A percentile compares a stretch with the other conserved stretches of the same genome.
Evolutionary conservation across 2,329 filamentous ascomycete species (phyloP).

Genomic region (Aureobasidium uvarum): DNA sequence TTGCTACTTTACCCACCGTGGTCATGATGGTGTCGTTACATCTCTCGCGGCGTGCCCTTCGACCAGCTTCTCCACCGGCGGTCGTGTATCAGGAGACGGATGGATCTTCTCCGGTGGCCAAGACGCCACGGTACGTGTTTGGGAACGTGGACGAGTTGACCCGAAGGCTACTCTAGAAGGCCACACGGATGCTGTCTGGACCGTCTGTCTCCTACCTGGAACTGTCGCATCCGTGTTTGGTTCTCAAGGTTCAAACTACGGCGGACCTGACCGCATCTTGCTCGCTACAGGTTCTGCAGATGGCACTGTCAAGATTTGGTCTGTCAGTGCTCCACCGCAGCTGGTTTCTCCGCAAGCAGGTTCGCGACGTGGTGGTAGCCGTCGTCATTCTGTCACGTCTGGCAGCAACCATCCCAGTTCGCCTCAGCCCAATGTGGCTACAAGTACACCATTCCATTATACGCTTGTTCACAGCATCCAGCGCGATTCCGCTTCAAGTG

Average conservation of each 20-base stretch:
- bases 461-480: conserved; percentile 84
- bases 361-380: conserved; percentile 69
- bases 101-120: conserved; percentile 99
- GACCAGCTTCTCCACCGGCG: conserved; percentile 84
- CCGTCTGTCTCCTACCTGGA: conserved; percentile 84
- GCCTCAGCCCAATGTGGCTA: conserved; percentile 84
- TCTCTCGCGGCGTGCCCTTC: conserved; percentile 83
- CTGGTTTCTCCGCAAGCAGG: conserved; percentile 75
- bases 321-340: conserved; percentile 86
- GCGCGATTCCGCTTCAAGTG: conserved; percentile 49
- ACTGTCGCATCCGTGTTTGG: conserved; percentile 80
- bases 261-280: conserved; percentile 78
- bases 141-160: conserved; percentile 92
- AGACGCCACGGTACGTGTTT: conserved; percentile 88
- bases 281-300: conserved; percentile 91
- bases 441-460: conserved; percentile 80
- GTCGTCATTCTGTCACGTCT: conserved; percentile 89
- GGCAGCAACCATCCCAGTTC: conserved; percentile 88
- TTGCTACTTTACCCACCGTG: conserved; percentile 92
- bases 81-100: conserved; percentile 83
- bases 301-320: conserved; percentile 89
- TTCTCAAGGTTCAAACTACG: conserved; percentile 61
- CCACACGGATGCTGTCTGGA: conserved; percentile 95
- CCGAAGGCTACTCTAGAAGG: conserved; percentile 93
- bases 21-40: conserved; percentile 87